Evolutionary conservation across 1,139 yeast genomes (phyloP), one percentile per base, ranked within the genome.

Genomic region (Kodamaea sp.): DNA sequence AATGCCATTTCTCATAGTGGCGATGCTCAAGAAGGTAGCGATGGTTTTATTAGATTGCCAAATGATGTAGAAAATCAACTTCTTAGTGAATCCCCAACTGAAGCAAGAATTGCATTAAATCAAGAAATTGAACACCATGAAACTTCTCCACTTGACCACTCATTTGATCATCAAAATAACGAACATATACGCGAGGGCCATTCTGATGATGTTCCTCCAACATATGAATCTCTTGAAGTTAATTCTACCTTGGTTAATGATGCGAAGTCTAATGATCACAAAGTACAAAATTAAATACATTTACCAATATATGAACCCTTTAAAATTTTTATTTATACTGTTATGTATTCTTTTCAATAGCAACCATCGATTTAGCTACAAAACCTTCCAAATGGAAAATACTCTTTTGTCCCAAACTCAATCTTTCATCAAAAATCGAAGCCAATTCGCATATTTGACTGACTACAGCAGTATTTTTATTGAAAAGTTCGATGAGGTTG

Each of bases 371-470:
- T 55, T 78, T 84, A 1, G 97, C 97, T 11, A 86, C 78, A 58
- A 88, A 92, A 1, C 97, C 98, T 63, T 92, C 99, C 43, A 92
- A 67, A 60, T 92, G 99, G 62, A 88, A 92, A 10, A 92, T 92
- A 32, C 92, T 85, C 60, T 92, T 92, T 47, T 77, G 78, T 1
- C 98, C 98, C 44, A 86, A 68, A 46, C 92, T 78, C 44, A 92
- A 70, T 42, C 99, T 76, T 55, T 92, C 97, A 55, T 92, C 97
- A 59, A 84, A 92, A 5, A 71, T 57, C 2, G 96, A 78, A 2
- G 88, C 90, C 24, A 80, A 65, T 9, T 76, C 76, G n/a, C 87
- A 78, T 36, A 92, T 68, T 10, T 68, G 73, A 7, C 71, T 59
- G 29, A 79, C 73, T 2, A 73, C 63, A 1, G 53, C 42, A 38